Conservation (phyloP, 2,329 filamentous ascomycete genomes). For the Pleomassaria siparia region DNA sequence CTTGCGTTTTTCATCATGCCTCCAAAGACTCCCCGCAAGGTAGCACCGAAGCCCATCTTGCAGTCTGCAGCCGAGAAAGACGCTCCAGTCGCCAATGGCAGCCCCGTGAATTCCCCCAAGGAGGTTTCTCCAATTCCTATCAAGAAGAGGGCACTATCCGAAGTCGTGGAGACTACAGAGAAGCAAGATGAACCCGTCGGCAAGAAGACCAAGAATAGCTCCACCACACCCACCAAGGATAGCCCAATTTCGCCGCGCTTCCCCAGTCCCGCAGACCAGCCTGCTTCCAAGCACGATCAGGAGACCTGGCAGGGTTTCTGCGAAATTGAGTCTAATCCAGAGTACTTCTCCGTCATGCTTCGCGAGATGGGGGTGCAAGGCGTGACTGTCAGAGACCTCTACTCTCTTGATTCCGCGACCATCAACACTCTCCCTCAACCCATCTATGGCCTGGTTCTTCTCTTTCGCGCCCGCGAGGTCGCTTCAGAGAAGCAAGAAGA, state of each 20-base stretch:
- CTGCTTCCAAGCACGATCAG: conserved; percentile 44
- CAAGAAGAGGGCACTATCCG: conserved; percentile 19
- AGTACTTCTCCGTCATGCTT: conserved; percentile 82
- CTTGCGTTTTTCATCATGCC: neutral
- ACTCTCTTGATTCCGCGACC: conserved; percentile 61
- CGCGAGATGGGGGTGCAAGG: conserved; percentile 73
- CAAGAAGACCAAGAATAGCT: neutral
- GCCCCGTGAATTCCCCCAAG: neutral
- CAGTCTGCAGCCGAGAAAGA: neutral
- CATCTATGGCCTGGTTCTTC: conserved; percentile 82
- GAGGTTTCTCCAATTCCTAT: neutral
- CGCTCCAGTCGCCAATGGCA: neutral
- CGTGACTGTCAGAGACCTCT: conserved; percentile 75
- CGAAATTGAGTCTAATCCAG: conserved; percentile 88
- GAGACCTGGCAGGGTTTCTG: conserved; percentile 69
- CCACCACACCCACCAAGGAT: neutral
- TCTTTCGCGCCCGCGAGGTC: conserved; percentile 70
- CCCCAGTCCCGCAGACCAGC: conserved; percentile 28
- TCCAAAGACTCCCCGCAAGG: neutral
- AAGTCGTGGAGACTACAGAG: neutral
- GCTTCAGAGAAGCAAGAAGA: conserved; percentile 52
- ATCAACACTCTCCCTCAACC: conserved; percentile 29
- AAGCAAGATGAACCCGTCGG: neutral
- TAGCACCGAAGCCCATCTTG: neutral
- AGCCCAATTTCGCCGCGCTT: conserved; percentile 4